A percentile compares a stretch with the other conserved stretches of the same genome.
Evolutionary conservation across 495 filamentous ascomycete genomes (phyloP).

Genomic region (Aspergillus homomorphus): DNA sequence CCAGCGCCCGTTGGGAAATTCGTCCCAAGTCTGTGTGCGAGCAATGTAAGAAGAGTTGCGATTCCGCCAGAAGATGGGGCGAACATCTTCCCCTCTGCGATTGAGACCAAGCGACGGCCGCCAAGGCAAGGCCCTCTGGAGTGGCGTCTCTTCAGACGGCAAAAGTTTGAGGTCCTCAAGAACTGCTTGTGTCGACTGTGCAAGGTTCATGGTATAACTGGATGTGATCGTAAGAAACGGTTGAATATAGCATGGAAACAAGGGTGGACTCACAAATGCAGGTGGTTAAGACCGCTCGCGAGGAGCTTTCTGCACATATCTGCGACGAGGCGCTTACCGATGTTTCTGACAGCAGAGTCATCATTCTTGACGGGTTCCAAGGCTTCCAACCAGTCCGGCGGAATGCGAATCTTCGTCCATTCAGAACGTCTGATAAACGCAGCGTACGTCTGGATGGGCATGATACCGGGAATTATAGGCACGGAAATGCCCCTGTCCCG

Average conservation of each 20-base stretch:
- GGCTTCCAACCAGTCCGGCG: constrained; percentile 71
- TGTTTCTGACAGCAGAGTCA: constrained; percentile 85
- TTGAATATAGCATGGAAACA: not conserved
- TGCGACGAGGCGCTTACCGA: constrained; percentile 86
- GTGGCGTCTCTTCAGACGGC: constrained; percentile 69
- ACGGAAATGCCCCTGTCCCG: constrained; percentile 80
- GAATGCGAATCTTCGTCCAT: constrained; percentile 82
- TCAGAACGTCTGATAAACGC: constrained; percentile 85
- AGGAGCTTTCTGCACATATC: constrained; percentile 86
- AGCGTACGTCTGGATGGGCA: constrained; percentile 96
- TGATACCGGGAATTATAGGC: constrained; percentile 95
- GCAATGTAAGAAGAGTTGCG: constrained; percentile 92
- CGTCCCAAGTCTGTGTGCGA: constrained; percentile 97
- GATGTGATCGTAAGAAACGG: constrained; percentile 4
- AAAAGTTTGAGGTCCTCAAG: constrained; percentile 82
- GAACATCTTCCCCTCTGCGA: constrained; percentile 89
- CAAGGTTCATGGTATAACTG: constrained; percentile 98
- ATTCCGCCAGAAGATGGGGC: constrained; percentile 98
- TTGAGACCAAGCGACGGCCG: constrained; percentile 87
- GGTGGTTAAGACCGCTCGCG: constrained; percentile 73
- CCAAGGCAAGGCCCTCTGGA: constrained; percentile 88
- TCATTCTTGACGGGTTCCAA: constrained; percentile 96
- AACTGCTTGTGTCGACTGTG: constrained; percentile 88
- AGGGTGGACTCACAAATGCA: constrained; percentile 71
- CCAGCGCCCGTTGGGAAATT: constrained; percentile 99